Evolutionary conservation across 306 rosid species (phyloP), one percentile per base, ranked within the genome.

Genomic region (Cicer chorassanicum): DNA sequence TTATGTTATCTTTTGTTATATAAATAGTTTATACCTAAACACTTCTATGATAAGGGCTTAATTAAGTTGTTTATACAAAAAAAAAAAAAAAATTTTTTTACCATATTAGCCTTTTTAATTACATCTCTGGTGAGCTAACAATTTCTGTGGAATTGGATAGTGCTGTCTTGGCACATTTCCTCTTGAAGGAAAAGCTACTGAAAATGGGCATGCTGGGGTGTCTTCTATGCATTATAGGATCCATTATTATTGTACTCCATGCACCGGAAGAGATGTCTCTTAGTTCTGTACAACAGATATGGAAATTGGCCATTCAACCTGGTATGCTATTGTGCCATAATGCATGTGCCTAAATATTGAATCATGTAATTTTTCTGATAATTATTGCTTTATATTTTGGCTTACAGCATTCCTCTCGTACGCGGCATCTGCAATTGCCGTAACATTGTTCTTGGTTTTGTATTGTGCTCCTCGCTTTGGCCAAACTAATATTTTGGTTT

Each of bases 171-270:
- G 98, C 98, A 4, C 96, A 92, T 88, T 88, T 90, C 73, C 62
- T 92, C 77, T 83, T 92, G 80, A 84, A 86, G 85, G 98, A 92
- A 85, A 88, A 80, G 75, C 86, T 92, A 73, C 92, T 80, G 87
- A 92, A 85, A 86, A 87, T 90, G 94, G 98, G 93, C 65, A 82
- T 92, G 78, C 63, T 92, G 74, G 98, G 98, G 39, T 92, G 98
- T 82, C 86, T 92, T 84, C 79, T 92, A 39, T 92, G 98, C 75
- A 83, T 90, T 3, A 87, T 90, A 53, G 98, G 98, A 49, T 90
- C 98, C 5, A 86, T 82, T 8, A 79, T 90, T 72, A 86, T 92
- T 78, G 98, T 92, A 24, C 89, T 92, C 24, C 98, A 92, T 83
- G 84, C 98, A 4, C 98, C 98, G 8, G 59, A 83, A 59, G 98